These are phyloP conservation scores for Leptographium flavum DNA, from an alignment of 2,329 filamentous ascomycete species.

Conservation along the genomic window DNA sequence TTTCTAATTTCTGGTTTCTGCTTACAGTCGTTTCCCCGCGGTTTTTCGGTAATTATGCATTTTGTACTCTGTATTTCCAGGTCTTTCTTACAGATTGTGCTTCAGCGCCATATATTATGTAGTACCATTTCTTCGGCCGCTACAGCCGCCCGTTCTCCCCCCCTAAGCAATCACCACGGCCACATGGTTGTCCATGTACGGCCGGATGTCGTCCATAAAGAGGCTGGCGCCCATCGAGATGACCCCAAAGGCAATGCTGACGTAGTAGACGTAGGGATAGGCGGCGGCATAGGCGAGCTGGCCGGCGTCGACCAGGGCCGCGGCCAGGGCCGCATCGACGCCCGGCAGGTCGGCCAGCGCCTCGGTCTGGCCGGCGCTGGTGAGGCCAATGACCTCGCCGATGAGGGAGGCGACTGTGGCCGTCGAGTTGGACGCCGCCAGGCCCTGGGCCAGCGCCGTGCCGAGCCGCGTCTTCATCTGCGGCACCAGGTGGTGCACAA, in stretches of 20 bases:
- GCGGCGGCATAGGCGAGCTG: slow-evolving; percentile 41
- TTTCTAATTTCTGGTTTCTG: too few species aligned
- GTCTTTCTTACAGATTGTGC: too few species aligned
- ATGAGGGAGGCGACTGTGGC: not conserved
- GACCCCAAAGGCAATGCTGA: slow-evolving; percentile 44
- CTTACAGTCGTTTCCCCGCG: too few species aligned
- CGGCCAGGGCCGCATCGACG: slow-evolving; percentile 25
- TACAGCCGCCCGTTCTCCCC: too few species aligned
- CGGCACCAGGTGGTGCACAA: slow-evolving; percentile 29
- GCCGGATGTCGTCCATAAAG: slow-evolving; percentile 43
- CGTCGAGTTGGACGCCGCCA: slow-evolving; percentile 21
- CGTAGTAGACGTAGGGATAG: slow-evolving; percentile 48
- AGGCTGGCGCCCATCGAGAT: slow-evolving; percentile 40
- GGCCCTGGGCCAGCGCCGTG: slow-evolving; percentile 28
- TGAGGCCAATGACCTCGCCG: slow-evolving; percentile 34
- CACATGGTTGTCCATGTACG: slow-evolving; percentile 44
- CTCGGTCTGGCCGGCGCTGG: slow-evolving; percentile 34
- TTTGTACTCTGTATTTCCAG: too few species aligned
- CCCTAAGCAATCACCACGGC: slow-evolving; percentile 28
- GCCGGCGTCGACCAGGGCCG: slow-evolving; percentile 35
- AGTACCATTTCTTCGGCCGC: too few species aligned
- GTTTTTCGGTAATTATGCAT: too few species aligned
- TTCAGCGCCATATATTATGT: too few species aligned
- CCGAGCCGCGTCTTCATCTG: slow-evolving; percentile 33
- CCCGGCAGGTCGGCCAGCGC: slow-evolving; percentile 33